Conservation (phyloP, 768 basidiomycete genomes). For the Suillus subluteus region DNA sequence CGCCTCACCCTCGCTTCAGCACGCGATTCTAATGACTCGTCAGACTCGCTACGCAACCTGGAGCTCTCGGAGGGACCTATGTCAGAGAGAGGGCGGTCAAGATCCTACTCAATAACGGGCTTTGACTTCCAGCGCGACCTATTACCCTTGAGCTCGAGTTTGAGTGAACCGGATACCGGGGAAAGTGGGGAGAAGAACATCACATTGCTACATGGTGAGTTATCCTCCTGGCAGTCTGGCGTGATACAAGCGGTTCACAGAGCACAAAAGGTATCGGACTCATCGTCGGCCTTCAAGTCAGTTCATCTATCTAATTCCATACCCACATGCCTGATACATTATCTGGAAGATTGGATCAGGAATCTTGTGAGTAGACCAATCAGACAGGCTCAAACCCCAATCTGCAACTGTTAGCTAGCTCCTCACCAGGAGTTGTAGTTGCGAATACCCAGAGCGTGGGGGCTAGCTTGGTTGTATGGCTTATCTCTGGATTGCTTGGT, state of each 20-base stretch:
- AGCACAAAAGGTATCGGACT: constrained; percentile 67
- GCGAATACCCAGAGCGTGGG: constrained; percentile 90
- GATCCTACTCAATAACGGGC: constrained; percentile 72
- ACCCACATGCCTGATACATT: constrained; percentile 7
- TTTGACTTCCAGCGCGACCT: constrained; percentile 82
- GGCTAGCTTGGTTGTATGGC: constrained; percentile 86
- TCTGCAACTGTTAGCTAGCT: constrained; percentile 48
- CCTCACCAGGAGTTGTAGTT: constrained; percentile 90
- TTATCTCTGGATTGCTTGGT: constrained; percentile 77
- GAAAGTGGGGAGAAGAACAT: constrained; percentile 71
- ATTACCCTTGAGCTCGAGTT: constrained; percentile 74
- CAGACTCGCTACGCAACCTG: constrained; percentile 75
- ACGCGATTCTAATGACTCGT: constrained; percentile 50
- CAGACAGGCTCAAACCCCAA: background rate
- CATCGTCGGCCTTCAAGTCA: constrained; percentile 80
- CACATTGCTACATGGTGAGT: constrained; percentile 73
- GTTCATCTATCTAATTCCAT: background rate
- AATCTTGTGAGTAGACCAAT: constrained; percentile 69
- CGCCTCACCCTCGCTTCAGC: constrained; percentile 11
- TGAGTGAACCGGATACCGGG: constrained; percentile 67
- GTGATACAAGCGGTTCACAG: constrained; percentile 30
- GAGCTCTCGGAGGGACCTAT: constrained; percentile 73
- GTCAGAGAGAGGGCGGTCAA: constrained; percentile 36
- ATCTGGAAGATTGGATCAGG: constrained; percentile 79
- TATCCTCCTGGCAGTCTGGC: constrained; percentile 8